Evolutionary conservation across 2,329 filamentous ascomycete species (phyloP).

Genomic region (Aspergillus chevalieri): DNA sequence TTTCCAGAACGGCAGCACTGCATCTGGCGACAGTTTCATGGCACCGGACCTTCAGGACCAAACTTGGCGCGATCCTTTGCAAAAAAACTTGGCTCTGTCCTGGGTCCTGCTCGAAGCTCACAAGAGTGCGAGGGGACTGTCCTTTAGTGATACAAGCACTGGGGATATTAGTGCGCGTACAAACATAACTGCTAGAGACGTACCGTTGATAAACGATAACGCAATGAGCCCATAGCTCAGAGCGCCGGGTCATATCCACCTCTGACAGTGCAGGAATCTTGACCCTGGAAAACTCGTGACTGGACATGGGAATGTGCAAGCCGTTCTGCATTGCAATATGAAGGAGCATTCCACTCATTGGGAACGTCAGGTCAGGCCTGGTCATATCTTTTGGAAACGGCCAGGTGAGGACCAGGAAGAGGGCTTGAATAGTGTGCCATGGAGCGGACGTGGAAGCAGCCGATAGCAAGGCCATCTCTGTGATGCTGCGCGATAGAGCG

Average conservation of each 20-base stretch:
- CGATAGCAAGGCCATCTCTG: conserved; percentile 33
- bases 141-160: conserved; percentile 36
- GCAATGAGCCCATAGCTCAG: conserved; percentile 37
- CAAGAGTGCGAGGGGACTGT: conserved; percentile 27
- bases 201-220: conserved; percentile 37
- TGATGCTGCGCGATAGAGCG: conserved; percentile 28
- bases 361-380: conserved; percentile 30
- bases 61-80: conserved; percentile 26
- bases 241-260: conserved; percentile 31
- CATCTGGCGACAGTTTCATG: conserved; percentile 33
- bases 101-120: conserved; percentile 32
- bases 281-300: conserved; percentile 36
- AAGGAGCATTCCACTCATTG: conserved; percentile 32
- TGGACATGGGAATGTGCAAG: conserved; percentile 37
- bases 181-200: background rate
- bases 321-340: conserved; percentile 41
- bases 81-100: conserved; percentile 28
- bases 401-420: conserved; percentile 36
- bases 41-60: conserved; percentile 34
- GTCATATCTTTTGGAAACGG: conserved; percentile 31
- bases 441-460: conserved; percentile 21
- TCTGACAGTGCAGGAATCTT: conserved; percentile 26
- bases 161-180: background rate
- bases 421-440: conserved; percentile 31
- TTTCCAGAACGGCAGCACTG: conserved; percentile 30